phyloP scores from a whole-genome alignment of 139 green algal genomes.

The Micractinium conductrix region DNA sequence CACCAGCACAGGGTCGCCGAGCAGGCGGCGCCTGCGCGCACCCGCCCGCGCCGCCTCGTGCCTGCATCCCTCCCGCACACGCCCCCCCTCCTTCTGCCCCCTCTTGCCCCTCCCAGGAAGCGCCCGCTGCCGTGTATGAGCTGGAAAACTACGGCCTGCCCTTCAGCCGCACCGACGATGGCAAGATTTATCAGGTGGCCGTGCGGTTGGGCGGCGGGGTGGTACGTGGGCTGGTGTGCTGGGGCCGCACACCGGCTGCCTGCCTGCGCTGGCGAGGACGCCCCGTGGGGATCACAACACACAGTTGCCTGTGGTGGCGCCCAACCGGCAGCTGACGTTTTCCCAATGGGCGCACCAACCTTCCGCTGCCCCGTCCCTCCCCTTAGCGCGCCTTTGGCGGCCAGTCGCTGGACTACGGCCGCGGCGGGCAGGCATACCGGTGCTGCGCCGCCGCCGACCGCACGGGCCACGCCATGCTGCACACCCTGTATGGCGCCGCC shows the following conservation, averaged over 20 bases:
- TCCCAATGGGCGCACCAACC: no score
- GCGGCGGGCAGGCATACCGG: conserved; percentile 89
- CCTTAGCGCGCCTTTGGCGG: conserved; percentile 97
- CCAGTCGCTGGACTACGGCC: conserved; percentile 95
- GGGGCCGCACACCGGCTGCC: no score
- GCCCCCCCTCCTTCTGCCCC: no score
- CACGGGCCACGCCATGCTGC: conserved; percentile 99
- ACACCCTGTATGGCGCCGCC: conserved; percentile 96
- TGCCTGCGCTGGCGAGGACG: no score
- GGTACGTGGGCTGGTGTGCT: background rate
- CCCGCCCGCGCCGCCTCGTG: no score
- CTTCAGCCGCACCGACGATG: conserved; percentile 97
- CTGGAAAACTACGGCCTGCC: conserved; percentile 99
- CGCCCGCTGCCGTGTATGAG: conserved; percentile 79
- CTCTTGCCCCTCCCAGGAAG: no score
- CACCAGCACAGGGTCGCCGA: no score
- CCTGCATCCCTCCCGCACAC: no score
- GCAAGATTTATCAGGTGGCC: conserved; percentile 47
- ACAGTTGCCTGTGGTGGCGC: background rate
- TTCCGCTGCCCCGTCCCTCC: background rate
- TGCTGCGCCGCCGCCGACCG: conserved; percentile 94
- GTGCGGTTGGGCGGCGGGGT: background rate
- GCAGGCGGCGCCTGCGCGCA: no score
- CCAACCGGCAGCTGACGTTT: no score
- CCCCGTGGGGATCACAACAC: no score